A percentile compares a stretch with the other conserved stretches of the same genome.
phyloP scores from a whole-genome alignment of 805 yeast genomes.

The Cyberlindnera samutprakarnensis region DNA sequence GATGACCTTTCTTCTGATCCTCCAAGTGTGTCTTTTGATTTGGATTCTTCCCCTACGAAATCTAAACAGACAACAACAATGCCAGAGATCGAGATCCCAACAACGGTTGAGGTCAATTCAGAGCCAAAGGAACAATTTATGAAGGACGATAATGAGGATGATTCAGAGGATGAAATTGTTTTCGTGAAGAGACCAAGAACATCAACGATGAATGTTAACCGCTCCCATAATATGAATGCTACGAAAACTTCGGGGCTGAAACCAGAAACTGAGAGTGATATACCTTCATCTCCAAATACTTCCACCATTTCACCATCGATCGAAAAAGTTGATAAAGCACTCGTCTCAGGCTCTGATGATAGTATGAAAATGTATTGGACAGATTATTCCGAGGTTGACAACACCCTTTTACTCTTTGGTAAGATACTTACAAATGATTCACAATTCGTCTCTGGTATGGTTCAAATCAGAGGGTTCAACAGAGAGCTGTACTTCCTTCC shows the following conservation, averaged over 20 bases:
- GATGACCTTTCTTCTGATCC: conserved; percentile 23
- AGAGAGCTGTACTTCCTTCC: conserved; percentile 80
- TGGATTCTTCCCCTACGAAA: conserved; percentile 32
- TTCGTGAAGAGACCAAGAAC: conserved; percentile 45
- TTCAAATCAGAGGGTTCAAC: conserved; percentile 61
- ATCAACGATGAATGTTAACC: conserved; percentile 32
- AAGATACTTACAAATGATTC: conserved; percentile 58
- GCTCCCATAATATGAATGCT: conserved; percentile 35
- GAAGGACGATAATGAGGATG: too few relatives aligned
- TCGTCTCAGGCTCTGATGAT: conserved; percentile 22
- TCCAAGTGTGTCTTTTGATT: conserved; percentile 21
- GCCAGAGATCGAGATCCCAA: conserved; percentile 2
- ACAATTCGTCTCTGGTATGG: conserved; percentile 60
- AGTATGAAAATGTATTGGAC: conserved; percentile 78
- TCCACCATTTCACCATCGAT: conserved; percentile 3
- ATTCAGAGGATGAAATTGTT: conserved; percentile 53
- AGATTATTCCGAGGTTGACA: conserved; percentile 77
- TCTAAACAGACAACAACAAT: conserved; percentile 11
- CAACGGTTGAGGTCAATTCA: not conserved
- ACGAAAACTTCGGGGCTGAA: conserved; percentile 6
- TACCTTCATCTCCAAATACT: conserved; percentile 15
- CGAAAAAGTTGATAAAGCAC: conserved; percentile 16
- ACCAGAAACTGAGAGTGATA: conserved; percentile 7
- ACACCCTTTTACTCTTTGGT: conserved; percentile 69
- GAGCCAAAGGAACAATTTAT: conserved; percentile 21